A percentile compares a stretch with the other conserved stretches of the same genome.
These are phyloP conservation scores for Stachybotrys chartarum DNA, from an alignment of 2,329 filamentous ascomycete genomes.

Conservation along the genomic window DNA sequence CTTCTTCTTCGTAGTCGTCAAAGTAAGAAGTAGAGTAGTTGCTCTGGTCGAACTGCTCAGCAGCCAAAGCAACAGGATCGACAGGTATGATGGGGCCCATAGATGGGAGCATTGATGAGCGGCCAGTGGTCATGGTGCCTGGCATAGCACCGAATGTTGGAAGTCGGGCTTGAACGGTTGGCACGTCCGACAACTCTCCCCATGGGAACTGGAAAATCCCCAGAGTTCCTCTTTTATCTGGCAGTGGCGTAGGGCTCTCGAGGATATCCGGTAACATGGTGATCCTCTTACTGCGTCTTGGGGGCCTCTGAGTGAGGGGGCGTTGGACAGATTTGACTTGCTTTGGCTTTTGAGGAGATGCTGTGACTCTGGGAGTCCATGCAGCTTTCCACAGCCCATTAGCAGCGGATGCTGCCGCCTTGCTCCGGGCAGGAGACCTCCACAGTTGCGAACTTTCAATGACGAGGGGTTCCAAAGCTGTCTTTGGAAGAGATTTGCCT, in stretches of 20 bases:
- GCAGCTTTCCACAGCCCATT: not conserved
- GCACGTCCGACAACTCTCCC: conserved; percentile 55
- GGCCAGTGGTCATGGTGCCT: conserved; percentile 35
- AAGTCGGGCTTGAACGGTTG: conserved; percentile 32
- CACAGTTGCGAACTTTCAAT: not conserved
- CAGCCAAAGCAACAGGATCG: not conserved
- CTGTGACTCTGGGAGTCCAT: not conserved
- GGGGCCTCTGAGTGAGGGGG: conserved; percentile 44
- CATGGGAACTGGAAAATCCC: conserved; percentile 61
- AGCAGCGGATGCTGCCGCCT: not conserved
- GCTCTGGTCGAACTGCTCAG: conserved; percentile 9
- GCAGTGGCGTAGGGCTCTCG: conserved; percentile 53
- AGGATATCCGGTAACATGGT: conserved; percentile 56
- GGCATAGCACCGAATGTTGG: conserved; percentile 40
- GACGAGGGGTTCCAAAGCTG: not conserved
- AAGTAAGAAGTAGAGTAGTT: conserved; percentile 48
- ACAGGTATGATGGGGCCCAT: conserved; percentile 1
- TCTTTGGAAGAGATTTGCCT: not conserved
- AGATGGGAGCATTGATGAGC: not conserved
- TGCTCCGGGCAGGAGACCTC: not conserved
- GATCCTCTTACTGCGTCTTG: conserved; percentile 47
- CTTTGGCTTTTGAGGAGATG: not conserved
- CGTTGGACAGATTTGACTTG: conserved; percentile 15
- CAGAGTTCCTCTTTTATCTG: conserved; percentile 50
- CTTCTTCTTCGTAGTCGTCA: conserved; percentile 52